Percentiles rank a stretch among this genome's conserved stretches.
Conservation (phyloP, 2,329 filamentous ascomycete species). For the Grosmannia serpens region DNA sequence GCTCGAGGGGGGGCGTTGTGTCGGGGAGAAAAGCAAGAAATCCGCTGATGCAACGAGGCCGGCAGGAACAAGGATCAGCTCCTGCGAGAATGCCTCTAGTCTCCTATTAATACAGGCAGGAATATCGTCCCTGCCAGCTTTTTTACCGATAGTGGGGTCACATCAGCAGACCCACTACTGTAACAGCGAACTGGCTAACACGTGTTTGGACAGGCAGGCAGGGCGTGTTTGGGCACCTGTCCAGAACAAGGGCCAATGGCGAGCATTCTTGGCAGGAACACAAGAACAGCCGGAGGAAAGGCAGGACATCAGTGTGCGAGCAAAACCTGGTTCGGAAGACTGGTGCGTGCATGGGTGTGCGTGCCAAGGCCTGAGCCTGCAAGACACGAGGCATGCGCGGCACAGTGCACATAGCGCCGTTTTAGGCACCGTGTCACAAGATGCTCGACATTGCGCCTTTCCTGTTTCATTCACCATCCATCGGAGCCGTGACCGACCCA, state of each 20-base stretch:
- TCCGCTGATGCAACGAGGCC: not conserved
- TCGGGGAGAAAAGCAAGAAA: not conserved
- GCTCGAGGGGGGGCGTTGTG: not conserved
- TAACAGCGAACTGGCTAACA: not conserved
- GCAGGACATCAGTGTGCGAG: not conserved
- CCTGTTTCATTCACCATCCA: not conserved
- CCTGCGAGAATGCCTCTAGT: too few species aligned
- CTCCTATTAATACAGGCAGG: not conserved
- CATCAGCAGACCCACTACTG: not conserved
- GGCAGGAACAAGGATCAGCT: not conserved
- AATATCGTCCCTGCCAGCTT: not conserved
- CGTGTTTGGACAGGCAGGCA: not conserved
- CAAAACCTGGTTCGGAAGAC: too few species aligned
- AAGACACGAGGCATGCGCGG: not conserved
- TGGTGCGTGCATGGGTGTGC: not conserved
- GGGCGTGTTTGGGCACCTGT: not conserved
- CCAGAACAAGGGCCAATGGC: not conserved
- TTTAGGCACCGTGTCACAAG: not conserved
- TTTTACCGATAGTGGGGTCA: not conserved
- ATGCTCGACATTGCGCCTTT: not conserved
- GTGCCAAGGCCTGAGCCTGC: not conserved
- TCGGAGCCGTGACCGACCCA: not conserved
- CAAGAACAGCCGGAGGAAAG: not conserved
- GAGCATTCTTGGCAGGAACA: not conserved
- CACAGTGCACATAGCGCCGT: not conserved